Conservation (phyloP, 371 early-diverging fungal species). For the Actinomucor elegans region DNA sequence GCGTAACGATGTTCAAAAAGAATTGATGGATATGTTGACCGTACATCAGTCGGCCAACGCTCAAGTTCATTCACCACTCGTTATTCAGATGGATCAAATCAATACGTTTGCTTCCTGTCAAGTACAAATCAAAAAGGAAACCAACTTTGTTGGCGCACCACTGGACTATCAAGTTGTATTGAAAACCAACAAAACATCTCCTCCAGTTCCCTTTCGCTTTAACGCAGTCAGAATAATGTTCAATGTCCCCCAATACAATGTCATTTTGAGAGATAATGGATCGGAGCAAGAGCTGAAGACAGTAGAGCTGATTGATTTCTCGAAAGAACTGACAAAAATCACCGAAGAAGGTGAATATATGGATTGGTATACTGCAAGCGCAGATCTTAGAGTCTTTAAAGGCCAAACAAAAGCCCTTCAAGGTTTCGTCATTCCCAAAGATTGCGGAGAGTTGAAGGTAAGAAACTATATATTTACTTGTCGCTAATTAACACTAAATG, state of each 20-base stretch:
- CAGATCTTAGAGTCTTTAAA: conserved; percentile 51
- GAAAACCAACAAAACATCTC: conserved; percentile 31
- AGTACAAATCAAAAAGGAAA: conserved; percentile 46
- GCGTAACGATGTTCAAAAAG: conserved; percentile 48
- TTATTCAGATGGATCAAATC: conserved; percentile 71
- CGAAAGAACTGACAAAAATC: conserved; percentile 8
- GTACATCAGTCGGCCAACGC: conserved; percentile 2
- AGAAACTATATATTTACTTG: neutral
- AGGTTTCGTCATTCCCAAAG: conserved; percentile 56
- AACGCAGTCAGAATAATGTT: conserved; percentile 54
- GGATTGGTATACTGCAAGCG: conserved; percentile 27
- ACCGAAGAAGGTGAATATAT: conserved; percentile 24
- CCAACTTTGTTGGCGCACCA: conserved; percentile 34
- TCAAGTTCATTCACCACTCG: conserved; percentile 29
- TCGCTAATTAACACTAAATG: neutral
- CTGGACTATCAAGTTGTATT: conserved; percentile 38
- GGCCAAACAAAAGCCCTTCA: conserved; percentile 64
- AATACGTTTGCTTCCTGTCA: conserved; percentile 59
- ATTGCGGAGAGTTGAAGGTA: conserved; percentile 66
- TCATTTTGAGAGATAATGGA: conserved; percentile 22
- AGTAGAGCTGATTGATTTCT: conserved; percentile 27
- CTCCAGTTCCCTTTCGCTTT: conserved; percentile 44
- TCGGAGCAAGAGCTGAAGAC: conserved; percentile 5
- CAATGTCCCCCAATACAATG: conserved; percentile 50
- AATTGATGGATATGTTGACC: conserved; percentile 35